Evolutionary conservation across 2,329 filamentous ascomycete genomes (phyloP).

Genomic region (Calonectria leucothoes): DNA sequence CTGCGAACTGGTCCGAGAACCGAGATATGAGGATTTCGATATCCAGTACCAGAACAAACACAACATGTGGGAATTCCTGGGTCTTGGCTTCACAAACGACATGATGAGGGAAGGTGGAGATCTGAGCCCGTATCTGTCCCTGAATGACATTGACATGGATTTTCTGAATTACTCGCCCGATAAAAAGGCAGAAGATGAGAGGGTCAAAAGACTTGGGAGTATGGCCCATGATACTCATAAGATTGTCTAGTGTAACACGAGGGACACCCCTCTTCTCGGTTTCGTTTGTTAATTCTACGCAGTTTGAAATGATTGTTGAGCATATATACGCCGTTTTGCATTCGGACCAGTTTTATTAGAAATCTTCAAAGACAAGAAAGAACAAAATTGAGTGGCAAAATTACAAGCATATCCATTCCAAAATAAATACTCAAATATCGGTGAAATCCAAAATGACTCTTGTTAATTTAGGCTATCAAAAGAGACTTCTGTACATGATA

Average conservation of each 20-base stretch:
- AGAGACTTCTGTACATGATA: neutral
- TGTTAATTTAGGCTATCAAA: neutral
- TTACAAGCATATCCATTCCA: no score
- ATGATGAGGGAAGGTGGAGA: constrained; percentile 3
- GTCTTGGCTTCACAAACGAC: constrained; percentile 1
- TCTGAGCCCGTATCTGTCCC: neutral
- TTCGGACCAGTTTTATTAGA: neutral
- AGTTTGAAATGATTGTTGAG: neutral
- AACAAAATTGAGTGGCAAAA: no score
- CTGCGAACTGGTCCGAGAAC: neutral
- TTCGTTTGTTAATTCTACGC: neutral
- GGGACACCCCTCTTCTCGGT: neutral
- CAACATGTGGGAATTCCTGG: constrained; percentile 9
- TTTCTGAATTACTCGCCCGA: neutral
- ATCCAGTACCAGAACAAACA: constrained; percentile 8
- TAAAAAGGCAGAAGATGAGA: constrained; percentile 1
- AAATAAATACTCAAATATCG: neutral
- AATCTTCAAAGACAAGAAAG: neutral
- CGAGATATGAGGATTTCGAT: constrained; percentile 15
- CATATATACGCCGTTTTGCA: neutral
- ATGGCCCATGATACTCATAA: neutral
- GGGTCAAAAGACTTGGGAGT: neutral
- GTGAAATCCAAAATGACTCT: neutral
- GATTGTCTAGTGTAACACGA: neutral
- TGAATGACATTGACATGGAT: neutral